Base-by-base conservation (phyloP, 2,329 filamentous ascomycete genomes). In the Cucurbitaria berberidis region DNA sequence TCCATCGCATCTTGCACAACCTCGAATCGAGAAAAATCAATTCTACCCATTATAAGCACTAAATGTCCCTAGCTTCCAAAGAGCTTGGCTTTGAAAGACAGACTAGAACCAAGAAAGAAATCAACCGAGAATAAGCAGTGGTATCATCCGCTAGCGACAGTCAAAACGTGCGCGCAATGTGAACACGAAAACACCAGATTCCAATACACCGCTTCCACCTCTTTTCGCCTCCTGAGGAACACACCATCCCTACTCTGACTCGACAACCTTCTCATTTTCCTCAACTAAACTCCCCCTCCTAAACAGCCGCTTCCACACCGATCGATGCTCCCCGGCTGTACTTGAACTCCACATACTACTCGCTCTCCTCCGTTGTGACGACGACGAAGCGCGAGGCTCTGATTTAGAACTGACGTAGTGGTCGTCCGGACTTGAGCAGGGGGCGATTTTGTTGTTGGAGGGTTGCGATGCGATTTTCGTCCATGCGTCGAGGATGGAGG, bases 401-500 rank as follows among this genome's bases (percentile, higher is more conserved):
- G 36, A 41, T 40, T 55, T 55, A 2, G 48, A 52, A 13, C 22
- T 36, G 7, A 51, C 55, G 32, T 51, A 54, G 30, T 54, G 44
- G 7, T 55, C 48, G 6, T 52, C 55, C 1, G 51, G 48, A 22
- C 51, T 52, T 3, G 51, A 55, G 21, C 9, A 38, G 15, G 49
- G 52, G n/a, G 18, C 13, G 32, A 40, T 29, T 3, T 39, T 32
- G 7, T 2, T 32, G 3, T 13, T n/a, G 3, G 39, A 7, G 11
- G 39, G 24, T 29, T 22, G 16, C n/a, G 48, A 21, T 18, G 40
- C 18, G 24, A 59, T 49, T 18, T 47, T 55, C 2, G 44, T 41
- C 56, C 56, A 59, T 18, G 52, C 49, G 27, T 42, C 26, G 32
- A 38, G 34, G 29, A 59, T 56, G 18, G 56, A 53, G 18, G 56